Conservation (phyloP, 345 rosid species). For the Euphorbia peplus region DNA sequence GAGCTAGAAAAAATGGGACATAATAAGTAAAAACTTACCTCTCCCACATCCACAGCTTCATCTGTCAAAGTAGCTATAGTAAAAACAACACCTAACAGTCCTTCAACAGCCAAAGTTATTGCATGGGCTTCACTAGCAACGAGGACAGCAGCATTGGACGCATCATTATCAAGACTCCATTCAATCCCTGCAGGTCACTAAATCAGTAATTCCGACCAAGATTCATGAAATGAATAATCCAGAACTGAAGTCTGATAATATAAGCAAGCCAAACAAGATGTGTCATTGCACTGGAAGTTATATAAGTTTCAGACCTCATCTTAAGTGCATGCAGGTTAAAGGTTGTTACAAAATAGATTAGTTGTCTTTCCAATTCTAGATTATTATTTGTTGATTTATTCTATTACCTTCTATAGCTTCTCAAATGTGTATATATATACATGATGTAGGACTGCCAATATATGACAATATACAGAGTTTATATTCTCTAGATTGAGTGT, state of each 20-base stretch:
- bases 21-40: slow-evolving; percentile 48
- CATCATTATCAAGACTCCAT: slow-evolving; percentile 98
- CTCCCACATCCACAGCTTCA: slow-evolving; percentile 89
- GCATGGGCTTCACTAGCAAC: slow-evolving; percentile 99
- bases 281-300: not conserved
- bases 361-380: no score
- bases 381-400: no score
- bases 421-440: no score
- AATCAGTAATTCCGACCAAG: slow-evolving; percentile 10
- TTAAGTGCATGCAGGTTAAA: not conserved
- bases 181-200: slow-evolving; percentile 65
- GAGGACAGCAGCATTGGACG: slow-evolving; percentile 89
- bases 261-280: slow-evolving; percentile 5
- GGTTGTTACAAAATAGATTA: no score
- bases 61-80: slow-evolving; percentile 96
- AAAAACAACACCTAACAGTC: slow-evolving; percentile 84
- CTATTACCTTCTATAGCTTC: no score
- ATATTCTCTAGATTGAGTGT: no score
- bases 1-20: slow-evolving; percentile 11
- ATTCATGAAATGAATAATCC: slow-evolving; percentile 9
- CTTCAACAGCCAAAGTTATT: slow-evolving; percentile 90
- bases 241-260: not conserved
- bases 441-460: no score
- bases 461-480: no score
- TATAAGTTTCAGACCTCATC: not conserved